A percentile compares a stretch with the other conserved stretches of the same genome.
phyloP scores from a whole-genome alignment of 371 early-diverging fungal species.

The Saksenaea oblongispora region DNA sequence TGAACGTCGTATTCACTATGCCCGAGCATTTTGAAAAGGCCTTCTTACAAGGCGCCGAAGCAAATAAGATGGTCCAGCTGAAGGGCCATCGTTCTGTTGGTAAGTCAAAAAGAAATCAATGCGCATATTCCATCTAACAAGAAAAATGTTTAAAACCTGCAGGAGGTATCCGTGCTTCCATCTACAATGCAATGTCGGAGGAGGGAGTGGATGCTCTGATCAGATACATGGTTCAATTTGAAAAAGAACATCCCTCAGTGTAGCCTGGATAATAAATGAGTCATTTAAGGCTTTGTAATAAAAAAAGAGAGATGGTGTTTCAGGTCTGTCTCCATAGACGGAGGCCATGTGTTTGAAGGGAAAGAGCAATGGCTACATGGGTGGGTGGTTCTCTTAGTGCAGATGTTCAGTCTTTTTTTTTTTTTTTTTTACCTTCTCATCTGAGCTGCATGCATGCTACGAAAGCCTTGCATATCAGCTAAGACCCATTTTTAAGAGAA shows the following conservation, averaged over 20 bases:
- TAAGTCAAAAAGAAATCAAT: slow-evolving; percentile 11
- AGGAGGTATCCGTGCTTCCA: slow-evolving; percentile 92
- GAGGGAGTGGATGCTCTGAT: slow-evolving; percentile 80
- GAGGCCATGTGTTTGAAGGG: background rate
- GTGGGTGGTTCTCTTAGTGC: no score
- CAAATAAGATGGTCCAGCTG: slow-evolving; percentile 79
- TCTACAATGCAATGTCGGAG: slow-evolving; percentile 92
- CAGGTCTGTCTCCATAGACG: background rate
- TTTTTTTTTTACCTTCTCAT: no score
- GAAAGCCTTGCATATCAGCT: no score
- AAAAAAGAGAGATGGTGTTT: background rate
- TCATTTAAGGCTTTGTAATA: background rate
- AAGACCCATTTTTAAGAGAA: no score
- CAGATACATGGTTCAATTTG: slow-evolving; percentile 80
- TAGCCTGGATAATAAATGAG: background rate
- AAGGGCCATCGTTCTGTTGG: slow-evolving; percentile 90
- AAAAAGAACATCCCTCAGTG: slow-evolving; percentile 31
- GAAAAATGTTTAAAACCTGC: background rate
- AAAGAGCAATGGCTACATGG: no score
- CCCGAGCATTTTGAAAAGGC: slow-evolving; percentile 74
- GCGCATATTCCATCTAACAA: background rate
- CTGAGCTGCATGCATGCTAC: no score
- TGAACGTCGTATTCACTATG: slow-evolving; percentile 92
- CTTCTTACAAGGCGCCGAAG: slow-evolving; percentile 83
- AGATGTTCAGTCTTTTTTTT: no score